Base-by-base conservation (phyloP, 2,329 filamentous ascomycete species). In the Diaporthe sp. region DNA sequence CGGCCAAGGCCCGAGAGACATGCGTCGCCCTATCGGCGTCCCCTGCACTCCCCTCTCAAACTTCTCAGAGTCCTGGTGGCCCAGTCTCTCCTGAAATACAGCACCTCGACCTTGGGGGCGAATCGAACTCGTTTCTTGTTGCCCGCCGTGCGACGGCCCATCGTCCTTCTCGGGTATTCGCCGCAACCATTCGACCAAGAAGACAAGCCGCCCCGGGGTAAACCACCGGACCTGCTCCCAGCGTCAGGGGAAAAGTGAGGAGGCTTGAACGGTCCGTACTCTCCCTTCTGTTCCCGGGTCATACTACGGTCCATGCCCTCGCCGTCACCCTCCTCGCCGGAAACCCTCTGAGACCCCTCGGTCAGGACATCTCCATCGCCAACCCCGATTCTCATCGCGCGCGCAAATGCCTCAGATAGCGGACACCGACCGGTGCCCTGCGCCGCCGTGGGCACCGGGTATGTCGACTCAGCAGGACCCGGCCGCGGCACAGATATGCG, bases 101-200 rank as follows among this genome's bases (percentile, higher is more conserved):
- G 22, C 56, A 71, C 58, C 44, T 63, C 70, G 35, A 44, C 47
- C 5, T 35, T 42, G 0, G 44, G 32, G 4, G 70, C 47, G 13
- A 71, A 71, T 10, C 56, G 70, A 13, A 71, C 70, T 3, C 12
- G 70, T 25, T 71, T 71, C 70, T 63, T 63, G 6, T 44, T 63
- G 10, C 32, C 58, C 13, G 19, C 47, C 17, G 17, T 25, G n/a
- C 37, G 42, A 1, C n/a, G 42, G n/a, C n/a, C n/a, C 30, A 13
- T 25, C 37, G 13, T 42, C 27, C 58, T 51, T 12, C 63, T 8
- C 8, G 17, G 6, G 10, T 9, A 9, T 47, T 4, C 19, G 27
- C 59, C 59, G 27, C 27, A 3, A 35, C 27, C 32, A 39, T 9
- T 22, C 19, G 10, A 6, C 25, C 19, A 7, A 32, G 25, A 47